A percentile compares a stretch with the other conserved stretches of the same genome.
These are phyloP conservation scores for Beauveria bassiana DNA, from an alignment of 2,329 filamentous ascomycete genomes.

Conservation along the genomic window DNA sequence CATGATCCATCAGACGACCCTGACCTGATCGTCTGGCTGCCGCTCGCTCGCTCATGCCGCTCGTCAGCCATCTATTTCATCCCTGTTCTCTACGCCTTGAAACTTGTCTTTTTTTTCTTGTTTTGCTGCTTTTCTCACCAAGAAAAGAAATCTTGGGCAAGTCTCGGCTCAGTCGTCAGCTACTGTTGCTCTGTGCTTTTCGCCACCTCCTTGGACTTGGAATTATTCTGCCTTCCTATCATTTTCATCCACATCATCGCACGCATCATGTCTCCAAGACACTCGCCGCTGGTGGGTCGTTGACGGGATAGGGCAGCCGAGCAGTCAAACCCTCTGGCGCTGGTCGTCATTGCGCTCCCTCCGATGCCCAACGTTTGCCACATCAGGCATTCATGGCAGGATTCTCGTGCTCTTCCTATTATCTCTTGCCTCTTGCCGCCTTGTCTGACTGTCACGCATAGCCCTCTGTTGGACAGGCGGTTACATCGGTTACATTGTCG, in stretches of 20 bases:
- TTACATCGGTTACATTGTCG: background rate
- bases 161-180: background rate
- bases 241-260: background rate
- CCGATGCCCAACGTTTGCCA: conserved; percentile 6
- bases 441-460: background rate
- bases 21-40: background rate
- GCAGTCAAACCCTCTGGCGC: background rate
- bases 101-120: background rate
- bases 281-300: conserved; percentile 5
- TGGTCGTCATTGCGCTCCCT: background rate
- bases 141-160: background rate
- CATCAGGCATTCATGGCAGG: background rate
- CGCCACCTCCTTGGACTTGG: background rate
- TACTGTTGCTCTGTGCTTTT: background rate
- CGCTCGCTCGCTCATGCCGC: background rate
- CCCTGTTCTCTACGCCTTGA: background rate
- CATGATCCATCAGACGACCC: background rate
- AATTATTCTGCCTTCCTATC: background rate
- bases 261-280: background rate
- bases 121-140: background rate
- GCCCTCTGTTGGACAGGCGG: background rate
- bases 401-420: background rate
- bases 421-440: background rate
- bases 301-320: background rate
- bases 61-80: background rate